Evolutionary conservation across 2,329 filamentous ascomycete species (phyloP).

Genomic region (Beauveria pseudobassiana): DNA sequence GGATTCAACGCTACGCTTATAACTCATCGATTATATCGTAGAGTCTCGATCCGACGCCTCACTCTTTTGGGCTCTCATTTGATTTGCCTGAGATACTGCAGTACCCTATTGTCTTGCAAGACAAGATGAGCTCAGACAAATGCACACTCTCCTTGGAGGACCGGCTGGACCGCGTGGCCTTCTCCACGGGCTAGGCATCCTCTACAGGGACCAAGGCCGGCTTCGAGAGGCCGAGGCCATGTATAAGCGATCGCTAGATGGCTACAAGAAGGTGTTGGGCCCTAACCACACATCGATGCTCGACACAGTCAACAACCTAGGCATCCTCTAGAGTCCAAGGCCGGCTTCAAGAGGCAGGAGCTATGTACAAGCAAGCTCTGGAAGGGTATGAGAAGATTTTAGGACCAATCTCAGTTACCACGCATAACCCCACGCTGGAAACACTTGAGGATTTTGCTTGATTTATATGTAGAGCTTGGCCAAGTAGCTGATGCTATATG

Average conservation of each 20-base stretch:
- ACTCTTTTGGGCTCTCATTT: background rate
- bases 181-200: background rate
- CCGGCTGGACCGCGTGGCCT: background rate
- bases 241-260: background rate
- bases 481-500: background rate
- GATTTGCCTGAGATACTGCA: background rate
- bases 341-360: too few relatives aligned
- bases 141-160: slow-evolving; percentile 17
- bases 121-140: background rate
- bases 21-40: background rate
- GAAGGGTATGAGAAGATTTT: background rate
- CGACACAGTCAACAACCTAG: too few relatives aligned
- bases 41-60: background rate
- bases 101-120: background rate
- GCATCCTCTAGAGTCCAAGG: background rate
- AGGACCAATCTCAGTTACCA: background rate
- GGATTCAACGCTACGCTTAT: background rate
- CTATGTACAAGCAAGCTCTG: background rate
- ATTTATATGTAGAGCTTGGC: background rate
- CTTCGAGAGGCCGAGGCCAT: background rate
- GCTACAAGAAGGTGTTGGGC: too few relatives aligned
- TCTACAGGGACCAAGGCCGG: background rate
- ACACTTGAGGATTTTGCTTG: background rate
- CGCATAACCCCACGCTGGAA: background rate
- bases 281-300: too few relatives aligned